These are phyloP conservation scores for Pleurotus sapidus DNA, from an alignment of 768 basidiomycete genomes.

Conservation along the genomic window DNA sequence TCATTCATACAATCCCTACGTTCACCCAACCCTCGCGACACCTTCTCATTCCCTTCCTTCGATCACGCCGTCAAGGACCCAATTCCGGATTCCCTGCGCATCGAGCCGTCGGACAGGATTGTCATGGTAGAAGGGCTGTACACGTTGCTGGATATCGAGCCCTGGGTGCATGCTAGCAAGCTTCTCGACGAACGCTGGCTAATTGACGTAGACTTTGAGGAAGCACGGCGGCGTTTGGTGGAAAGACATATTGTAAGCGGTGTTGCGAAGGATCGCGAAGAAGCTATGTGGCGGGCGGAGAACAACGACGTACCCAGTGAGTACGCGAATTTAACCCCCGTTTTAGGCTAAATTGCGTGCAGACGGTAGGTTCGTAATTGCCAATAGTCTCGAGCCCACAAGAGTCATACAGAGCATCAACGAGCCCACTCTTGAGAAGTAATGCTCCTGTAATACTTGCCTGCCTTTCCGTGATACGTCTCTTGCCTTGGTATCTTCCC, in stretches of 20 bases:
- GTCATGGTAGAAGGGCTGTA: slow-evolving; percentile 92
- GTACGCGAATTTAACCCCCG: slow-evolving; percentile 12
- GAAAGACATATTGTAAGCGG: slow-evolving; percentile 78
- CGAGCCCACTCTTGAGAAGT: slow-evolving; percentile 14
- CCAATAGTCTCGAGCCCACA: slow-evolving; percentile 45
- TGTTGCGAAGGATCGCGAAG: slow-evolving; percentile 59
- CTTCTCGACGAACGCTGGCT: slow-evolving; percentile 80
- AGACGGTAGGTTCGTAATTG: slow-evolving; percentile 45
- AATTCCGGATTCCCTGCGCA: slow-evolving; percentile 48
- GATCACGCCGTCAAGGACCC: slow-evolving; percentile 90
- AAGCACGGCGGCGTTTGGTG: slow-evolving; percentile 60
- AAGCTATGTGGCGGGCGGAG: slow-evolving; percentile 69
- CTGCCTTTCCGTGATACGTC: too few species aligned
- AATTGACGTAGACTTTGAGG: slow-evolving; percentile 53
- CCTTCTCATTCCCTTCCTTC: slow-evolving; percentile 69
- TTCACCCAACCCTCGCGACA: slow-evolving; percentile 29
- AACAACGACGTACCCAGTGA: slow-evolving; percentile 78
- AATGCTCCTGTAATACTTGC: too few species aligned
- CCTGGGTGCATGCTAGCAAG: slow-evolving; percentile 67
- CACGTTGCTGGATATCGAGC: slow-evolving; percentile 65
- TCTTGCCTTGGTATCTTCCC: too few species aligned
- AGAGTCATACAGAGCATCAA: slow-evolving; percentile 34
- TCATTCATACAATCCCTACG: slow-evolving; percentile 62
- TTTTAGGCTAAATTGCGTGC: not conserved
- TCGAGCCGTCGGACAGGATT: slow-evolving; percentile 64